phyloP scores from a whole-genome alignment of 2,329 filamentous ascomycete species.

The Talaromyces sp. region DNA sequence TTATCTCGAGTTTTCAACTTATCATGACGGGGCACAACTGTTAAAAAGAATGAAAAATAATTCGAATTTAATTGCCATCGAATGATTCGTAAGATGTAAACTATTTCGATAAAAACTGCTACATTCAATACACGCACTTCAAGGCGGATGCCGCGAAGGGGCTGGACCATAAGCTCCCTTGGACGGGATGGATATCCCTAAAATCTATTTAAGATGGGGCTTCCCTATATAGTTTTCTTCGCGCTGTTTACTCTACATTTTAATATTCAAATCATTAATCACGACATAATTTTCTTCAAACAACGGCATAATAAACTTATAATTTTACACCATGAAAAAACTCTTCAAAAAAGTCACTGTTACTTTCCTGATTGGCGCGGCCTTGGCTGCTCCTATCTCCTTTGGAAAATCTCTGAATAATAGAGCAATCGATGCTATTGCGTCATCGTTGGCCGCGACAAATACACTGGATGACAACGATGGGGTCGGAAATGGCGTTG shows the following conservation, averaged over 20 bases:
- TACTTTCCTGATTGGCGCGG: not conserved
- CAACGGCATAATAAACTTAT: not conserved
- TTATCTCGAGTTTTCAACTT: too few species aligned
- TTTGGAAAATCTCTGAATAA: not conserved
- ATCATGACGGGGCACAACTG: not conserved
- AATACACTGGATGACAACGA: not conserved
- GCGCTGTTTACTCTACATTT: not conserved
- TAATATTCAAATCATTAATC: not conserved
- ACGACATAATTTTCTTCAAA: not conserved
- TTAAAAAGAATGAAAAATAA: not conserved
- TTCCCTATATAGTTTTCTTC: not conserved
- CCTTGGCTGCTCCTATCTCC: not conserved
- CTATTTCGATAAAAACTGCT: not conserved
- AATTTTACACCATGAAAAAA: not conserved
- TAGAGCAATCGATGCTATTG: not conserved
- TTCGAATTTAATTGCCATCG: not conserved
- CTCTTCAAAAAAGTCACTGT: not conserved
- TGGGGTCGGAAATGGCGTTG: constrained; percentile 10
- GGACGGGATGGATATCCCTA: not conserved
- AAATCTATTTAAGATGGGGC: not conserved
- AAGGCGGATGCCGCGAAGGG: not conserved
- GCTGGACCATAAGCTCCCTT: not conserved
- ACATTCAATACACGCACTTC: not conserved
- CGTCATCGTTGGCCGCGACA: not conserved
- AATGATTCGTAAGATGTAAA: not conserved